Base-by-base conservation (phyloP, 805 yeast species). In the Cyberlindnera petersonii region DNA sequence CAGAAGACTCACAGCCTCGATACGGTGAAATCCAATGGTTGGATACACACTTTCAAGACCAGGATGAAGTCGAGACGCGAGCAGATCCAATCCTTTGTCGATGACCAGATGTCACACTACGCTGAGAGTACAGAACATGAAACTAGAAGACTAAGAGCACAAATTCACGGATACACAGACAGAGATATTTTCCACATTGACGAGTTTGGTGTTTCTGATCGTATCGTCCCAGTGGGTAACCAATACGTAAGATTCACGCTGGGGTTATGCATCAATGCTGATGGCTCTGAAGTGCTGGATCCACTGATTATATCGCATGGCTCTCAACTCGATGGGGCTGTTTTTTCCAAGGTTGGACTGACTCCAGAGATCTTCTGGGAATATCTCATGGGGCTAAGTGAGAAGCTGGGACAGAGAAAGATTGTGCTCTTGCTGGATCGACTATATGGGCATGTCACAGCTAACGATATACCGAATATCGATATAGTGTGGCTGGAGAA, bases 1-100 rank as follows among this genome's bases (percentile, higher is more conserved):
- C 27, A 24, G 11, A 18, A 38, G 10, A 38, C 24, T 10, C 18
- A 31, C 6, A 13, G 14, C 6, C 15, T 8, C 4, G 30, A 21
- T 10, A 41, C 40, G 23, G 42, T 39, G 8, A 61, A 61, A 42
- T 60, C 68, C 2, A 64, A 64, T 43, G 72, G 72, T 1, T 68
- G 71, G 72, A 39, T 67, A 6, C 62, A 63, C 31, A 64, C 64
- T 44, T 67, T 67, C 53, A 66, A 63, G 36, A 55, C 52, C 33
- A 51, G 59, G 28, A 56, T 60, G 42, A 35, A 52, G 5, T 33
- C 51, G 2, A 60, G 59, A 37, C 44, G 54, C 24, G 56, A 58
- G 5, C 39, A 59, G 15, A 64, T 65, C 7, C 35, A 42, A 11
- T 26, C 39, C 1, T 62, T 60, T 35, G 53, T 58, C 5, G 42